Base-by-base conservation (phyloP, 129 eudicot genomes). In the Chrysanthemum seticuspe region DNA sequence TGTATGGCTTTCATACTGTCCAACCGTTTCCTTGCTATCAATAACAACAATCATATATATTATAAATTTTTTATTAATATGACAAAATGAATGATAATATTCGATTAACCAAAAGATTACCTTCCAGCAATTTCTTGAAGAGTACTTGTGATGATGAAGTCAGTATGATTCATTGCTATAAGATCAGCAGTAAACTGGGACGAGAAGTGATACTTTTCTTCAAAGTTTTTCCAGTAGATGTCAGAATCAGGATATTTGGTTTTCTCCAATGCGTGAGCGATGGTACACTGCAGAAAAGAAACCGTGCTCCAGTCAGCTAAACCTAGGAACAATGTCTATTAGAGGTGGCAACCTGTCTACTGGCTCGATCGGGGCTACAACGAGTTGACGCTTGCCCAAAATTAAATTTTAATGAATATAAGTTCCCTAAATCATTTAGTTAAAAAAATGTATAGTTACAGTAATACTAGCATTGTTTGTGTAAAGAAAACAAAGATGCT, bases 121-220 rank as follows among this genome's bases (percentile, higher is more conserved):
- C 67, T 76, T 76, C 80, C 80, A 53, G 58, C 58, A 53, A 53
- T 53, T 53, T 53, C 58, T 53, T 53, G 58, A 12, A 53, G 18
- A 53, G 75, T 76, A 49, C 80, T 76, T 3, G 80, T 76, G 68
- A 76, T 76, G 60, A 76, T 76, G 80, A 76, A 76, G 59, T 76
- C 80, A 2, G 80, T 76, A 16, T 68, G 75, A 18, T 76, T 76
- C 80, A 76, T 76, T 15, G 80, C 80, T 49, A 65, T 31, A 31
- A 76, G 75, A 68, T 76, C 80, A 10, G 80, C 80, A 0, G 80
- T 68, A 49, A 76, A 76, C 60, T 76, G 80, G 27, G 69, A 54
- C 10, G 80, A 76, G 49, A 76, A 76, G 66, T 68, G 75, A 47
- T 76, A 53, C 4, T 53, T 53, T 53, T 53, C 58, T 53, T 53